Percentiles rank a stretch among this genome's conserved stretches.
phyloP scores from a whole-genome alignment of 1,284 basidiomycete species.

The Irpex sp. region DNA sequence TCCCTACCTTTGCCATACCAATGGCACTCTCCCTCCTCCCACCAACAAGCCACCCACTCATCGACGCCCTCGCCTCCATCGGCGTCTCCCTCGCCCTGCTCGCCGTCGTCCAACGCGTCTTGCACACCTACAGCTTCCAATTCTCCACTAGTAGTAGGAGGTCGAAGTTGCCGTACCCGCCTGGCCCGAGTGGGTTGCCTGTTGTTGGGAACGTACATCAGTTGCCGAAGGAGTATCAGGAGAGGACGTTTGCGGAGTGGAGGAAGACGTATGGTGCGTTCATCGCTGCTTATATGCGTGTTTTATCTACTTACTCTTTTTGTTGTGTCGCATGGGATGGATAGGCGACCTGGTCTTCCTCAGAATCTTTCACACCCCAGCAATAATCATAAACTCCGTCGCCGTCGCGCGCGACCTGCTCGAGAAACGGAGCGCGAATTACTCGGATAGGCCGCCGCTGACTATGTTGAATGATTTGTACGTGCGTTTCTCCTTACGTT shows the following conservation, averaged over 20 bases:
- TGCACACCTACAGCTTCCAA: neutral
- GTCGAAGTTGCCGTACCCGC: neutral
- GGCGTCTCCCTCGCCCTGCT: neutral
- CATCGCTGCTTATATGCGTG: neutral
- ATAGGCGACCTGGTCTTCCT: slow-evolving; percentile 18
- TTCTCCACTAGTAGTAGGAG: neutral
- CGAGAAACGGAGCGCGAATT: slow-evolving; percentile 34
- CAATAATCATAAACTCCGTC: slow-evolving; percentile 37
- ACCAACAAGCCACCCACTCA: neutral
- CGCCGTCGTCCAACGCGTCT: neutral
- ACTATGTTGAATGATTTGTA: slow-evolving; percentile 31
- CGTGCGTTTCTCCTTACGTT: too few species aligned
- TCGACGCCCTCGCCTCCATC: neutral
- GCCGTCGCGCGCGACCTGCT: slow-evolving; percentile 35
- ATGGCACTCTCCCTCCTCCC: neutral
- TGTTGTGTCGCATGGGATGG: neutral
- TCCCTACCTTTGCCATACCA: too few species aligned
- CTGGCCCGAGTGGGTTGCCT: slow-evolving; percentile 1
- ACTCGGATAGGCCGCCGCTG: slow-evolving; percentile 32
- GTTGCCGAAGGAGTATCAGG: slow-evolving; percentile 1
- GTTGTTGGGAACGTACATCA: slow-evolving; percentile 6
- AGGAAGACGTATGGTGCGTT: slow-evolving; percentile 2
- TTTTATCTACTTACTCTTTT: too few species aligned
- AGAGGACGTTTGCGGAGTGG: neutral
- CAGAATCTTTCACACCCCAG: slow-evolving; percentile 24